These are phyloP conservation scores for Vitis riparia DNA, from an alignment of 164 flowering plant genomes.

Conservation along the genomic window DNA sequence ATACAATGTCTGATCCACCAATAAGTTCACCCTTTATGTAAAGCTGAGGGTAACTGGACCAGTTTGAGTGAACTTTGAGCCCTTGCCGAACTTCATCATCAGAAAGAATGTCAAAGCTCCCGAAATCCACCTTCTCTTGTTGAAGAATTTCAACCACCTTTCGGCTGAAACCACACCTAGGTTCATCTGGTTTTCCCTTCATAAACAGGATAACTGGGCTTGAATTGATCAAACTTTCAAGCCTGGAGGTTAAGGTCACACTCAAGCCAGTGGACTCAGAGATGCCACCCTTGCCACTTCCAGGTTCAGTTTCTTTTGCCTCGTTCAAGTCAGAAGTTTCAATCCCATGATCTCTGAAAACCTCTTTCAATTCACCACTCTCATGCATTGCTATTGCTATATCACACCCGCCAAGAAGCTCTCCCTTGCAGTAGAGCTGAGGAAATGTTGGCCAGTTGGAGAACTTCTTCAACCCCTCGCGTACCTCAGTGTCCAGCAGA, in stretches of 20 bases:
- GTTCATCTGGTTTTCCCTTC: constrained; percentile 90
- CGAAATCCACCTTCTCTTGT: constrained; percentile 70
- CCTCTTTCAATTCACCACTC: constrained; percentile 79
- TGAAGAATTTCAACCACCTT: constrained; percentile 83
- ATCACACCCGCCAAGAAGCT: constrained; percentile 91
- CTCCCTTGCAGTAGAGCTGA: constrained; percentile 92
- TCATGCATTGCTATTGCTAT: constrained; percentile 87
- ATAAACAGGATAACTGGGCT: constrained; percentile 82
- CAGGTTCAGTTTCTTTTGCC: constrained; percentile 24
- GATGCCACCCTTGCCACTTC: constrained; percentile 45
- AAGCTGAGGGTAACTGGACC: constrained; percentile 96
- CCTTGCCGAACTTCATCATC: constrained; percentile 95
- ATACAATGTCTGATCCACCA: constrained; percentile 89
- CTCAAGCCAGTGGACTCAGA: constrained; percentile 66
- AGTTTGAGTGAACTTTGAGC: constrained; percentile 84
- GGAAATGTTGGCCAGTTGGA: constrained; percentile 97
- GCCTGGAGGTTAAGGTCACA: constrained; percentile 41
- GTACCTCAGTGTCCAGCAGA: constrained; percentile 70
- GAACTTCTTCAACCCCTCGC: constrained; percentile 83
- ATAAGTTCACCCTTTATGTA: constrained; percentile 84
- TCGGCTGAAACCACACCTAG: constrained; percentile 89
- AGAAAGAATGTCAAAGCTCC: constrained; percentile 74
- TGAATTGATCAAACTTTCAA: constrained; percentile 53
- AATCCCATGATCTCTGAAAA: constrained; percentile 67
- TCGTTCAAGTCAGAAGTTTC: constrained; percentile 17